Percentiles rank a stretch among this genome's conserved stretches.
These are phyloP conservation scores for Trichosporon sp. DNA, from an alignment of 1,284 basidiomycete species.

Conservation along the genomic window DNA sequence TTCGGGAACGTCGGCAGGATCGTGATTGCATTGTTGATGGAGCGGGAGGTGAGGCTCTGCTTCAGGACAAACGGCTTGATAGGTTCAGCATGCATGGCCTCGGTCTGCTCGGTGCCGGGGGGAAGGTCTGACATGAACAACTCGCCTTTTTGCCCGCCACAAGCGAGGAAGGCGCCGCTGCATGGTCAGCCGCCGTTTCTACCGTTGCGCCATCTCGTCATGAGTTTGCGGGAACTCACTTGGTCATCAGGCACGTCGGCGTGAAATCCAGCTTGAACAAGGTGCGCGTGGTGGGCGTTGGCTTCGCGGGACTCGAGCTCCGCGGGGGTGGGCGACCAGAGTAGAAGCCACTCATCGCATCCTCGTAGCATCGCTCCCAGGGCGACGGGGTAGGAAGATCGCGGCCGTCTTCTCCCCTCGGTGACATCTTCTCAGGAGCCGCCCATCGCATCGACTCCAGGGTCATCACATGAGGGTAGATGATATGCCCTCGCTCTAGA, in stretches of 20 bases:
- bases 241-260: slow-evolving; percentile 52
- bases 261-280: slow-evolving; percentile 46
- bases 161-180: slow-evolving; percentile 48
- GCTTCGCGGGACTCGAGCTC: neutral
- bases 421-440: slow-evolving; percentile 9
- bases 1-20: slow-evolving; percentile 49
- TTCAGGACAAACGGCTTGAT: slow-evolving; percentile 42
- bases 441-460: slow-evolving; percentile 31
- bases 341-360: slow-evolving; percentile 4
- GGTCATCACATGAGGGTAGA: slow-evolving; percentile 45
- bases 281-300: slow-evolving; percentile 23
- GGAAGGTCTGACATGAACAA: slow-evolving; percentile 49
- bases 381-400: neutral
- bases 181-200: slow-evolving; percentile 21
- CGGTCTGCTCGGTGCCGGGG: neutral
- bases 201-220: neutral
- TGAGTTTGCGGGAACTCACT: slow-evolving; percentile 37
- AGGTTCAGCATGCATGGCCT: slow-evolving; percentile 24
- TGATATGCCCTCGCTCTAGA: slow-evolving; percentile 41
- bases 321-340: neutral
- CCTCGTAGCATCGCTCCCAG: slow-evolving; percentile 3
- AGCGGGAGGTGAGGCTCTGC: slow-evolving; percentile 41
- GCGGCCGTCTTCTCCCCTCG: neutral
- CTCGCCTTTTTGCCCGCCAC: slow-evolving; percentile 56
- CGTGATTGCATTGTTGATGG: slow-evolving; percentile 56